Conservation (phyloP, 108 stramenopile genomes). For the Heterococcus sp. region DNA sequence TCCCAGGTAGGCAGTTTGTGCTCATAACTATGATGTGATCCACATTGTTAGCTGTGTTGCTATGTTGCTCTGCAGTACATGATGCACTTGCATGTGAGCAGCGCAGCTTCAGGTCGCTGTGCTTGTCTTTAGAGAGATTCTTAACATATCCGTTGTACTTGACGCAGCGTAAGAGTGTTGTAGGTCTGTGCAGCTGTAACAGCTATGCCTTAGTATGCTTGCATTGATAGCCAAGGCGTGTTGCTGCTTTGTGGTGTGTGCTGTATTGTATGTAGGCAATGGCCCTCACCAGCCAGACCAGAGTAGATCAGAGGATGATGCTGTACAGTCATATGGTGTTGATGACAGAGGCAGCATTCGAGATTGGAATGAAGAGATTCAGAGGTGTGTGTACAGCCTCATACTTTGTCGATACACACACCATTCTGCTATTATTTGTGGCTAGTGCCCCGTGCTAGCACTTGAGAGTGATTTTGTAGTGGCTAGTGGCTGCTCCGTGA, state of each 20-base stretch:
- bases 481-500: too few species aligned
- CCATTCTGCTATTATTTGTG: too few species aligned
- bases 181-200: neutral
- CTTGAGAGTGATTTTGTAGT: too few species aligned
- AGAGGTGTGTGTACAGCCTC: slow-evolving; percentile 40
- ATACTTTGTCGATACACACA: too few species aligned
- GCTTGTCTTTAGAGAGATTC: neutral
- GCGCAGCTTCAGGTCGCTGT: neutral
- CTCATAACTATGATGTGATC: neutral
- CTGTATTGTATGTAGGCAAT: neutral
- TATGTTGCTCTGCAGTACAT: neutral
- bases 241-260: neutral
- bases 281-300: slow-evolving; percentile 60
- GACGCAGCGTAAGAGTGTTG: neutral
- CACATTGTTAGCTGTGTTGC: neutral
- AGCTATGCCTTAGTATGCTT: neutral
- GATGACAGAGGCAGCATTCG: slow-evolving; percentile 75
- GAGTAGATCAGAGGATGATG: slow-evolving; percentile 71
- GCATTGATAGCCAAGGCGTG: neutral
- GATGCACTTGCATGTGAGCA: neutral
- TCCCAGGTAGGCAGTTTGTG: neutral
- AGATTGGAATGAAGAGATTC: slow-evolving; percentile 96
- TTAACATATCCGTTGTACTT: too few species aligned
- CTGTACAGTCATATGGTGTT: slow-evolving; percentile 71
- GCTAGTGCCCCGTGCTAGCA: too few species aligned